These are phyloP conservation scores for Miscanthus lutarioriparius DNA, from an alignment of 176 grass and related monocot genomes.

Conservation along the genomic window DNA sequence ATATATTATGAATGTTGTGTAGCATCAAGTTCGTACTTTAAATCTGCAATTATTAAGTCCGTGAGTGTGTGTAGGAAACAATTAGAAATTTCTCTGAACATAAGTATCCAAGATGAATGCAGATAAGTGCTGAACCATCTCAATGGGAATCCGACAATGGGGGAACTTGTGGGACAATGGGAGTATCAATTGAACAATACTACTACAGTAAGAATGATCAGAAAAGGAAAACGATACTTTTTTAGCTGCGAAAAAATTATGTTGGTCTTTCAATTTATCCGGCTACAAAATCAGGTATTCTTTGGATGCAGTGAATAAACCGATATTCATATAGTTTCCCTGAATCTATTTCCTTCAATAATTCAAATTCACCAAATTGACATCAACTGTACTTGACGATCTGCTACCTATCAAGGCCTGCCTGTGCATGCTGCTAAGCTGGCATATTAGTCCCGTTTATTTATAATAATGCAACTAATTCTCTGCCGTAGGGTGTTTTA, in stretches of 20 bases:
- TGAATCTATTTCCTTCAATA: background rate
- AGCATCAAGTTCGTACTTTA: too few relatives aligned
- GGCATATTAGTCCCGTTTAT: too few relatives aligned
- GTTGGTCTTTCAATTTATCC: background rate
- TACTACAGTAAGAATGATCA: background rate
- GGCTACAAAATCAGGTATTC: too few relatives aligned
- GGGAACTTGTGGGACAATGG: too few relatives aligned
- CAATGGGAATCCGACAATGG: background rate
- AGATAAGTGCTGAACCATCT: background rate
- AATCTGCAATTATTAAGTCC: too few relatives aligned
- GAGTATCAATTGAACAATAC: background rate
- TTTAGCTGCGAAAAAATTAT: background rate
- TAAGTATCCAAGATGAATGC: background rate
- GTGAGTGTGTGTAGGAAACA: too few relatives aligned
- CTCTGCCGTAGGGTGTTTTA: too few relatives aligned
- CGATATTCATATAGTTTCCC: background rate
- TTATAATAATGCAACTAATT: too few relatives aligned
- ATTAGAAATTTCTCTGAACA: background rate
- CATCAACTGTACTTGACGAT: background rate
- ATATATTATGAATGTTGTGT: too few relatives aligned
- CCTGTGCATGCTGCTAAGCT: too few relatives aligned
- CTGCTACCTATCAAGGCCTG: too few relatives aligned
- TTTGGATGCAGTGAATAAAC: background rate
- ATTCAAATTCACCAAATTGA: background rate
- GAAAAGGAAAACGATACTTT: background rate